These are phyloP conservation scores for Saccharomycopsis synnaedendra DNA, from an alignment of 805 yeast species.

Conservation along the genomic window DNA sequence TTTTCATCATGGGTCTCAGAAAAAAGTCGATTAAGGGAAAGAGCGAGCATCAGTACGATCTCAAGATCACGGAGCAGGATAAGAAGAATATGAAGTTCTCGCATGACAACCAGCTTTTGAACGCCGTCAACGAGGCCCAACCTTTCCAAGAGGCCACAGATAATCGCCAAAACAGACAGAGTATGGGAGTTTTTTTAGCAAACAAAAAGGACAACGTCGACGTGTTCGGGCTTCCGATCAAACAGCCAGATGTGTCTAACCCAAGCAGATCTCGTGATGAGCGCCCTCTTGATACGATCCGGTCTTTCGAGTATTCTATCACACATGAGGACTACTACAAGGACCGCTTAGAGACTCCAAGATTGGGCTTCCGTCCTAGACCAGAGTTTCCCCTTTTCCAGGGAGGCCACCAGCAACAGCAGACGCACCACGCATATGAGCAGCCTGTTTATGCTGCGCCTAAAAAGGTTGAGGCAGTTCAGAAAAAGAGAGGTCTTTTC, in stretches of 20 bases:
- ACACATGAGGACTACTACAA: conserved; percentile 77
- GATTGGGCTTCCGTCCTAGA: conserved; percentile 81
- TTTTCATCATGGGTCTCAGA: conserved; percentile 14
- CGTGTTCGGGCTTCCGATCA: conserved; percentile 75
- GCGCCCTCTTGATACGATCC: conserved; percentile 92
- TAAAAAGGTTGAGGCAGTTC: conserved; percentile 17
- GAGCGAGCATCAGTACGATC: conserved; percentile 24
- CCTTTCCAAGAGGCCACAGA: conserved; percentile 68
- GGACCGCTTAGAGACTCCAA: conserved; percentile 69
- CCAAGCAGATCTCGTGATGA: conserved; percentile 92
- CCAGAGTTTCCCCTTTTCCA: conserved; percentile 53
- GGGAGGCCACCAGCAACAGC: conserved; percentile 18
- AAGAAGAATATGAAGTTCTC: conserved; percentile 11
- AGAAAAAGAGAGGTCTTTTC: conserved; percentile 69
- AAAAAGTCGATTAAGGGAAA: conserved; percentile 9
- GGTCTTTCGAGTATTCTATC: conserved; percentile 87
- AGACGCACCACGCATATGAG: conserved; percentile 22
- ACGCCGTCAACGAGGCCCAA: conserved; percentile 91
- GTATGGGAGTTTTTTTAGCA: conserved; percentile 26
- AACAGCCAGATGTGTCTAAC: conserved; percentile 75
- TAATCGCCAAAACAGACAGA: conserved; percentile 27
- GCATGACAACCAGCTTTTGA: conserved; percentile 68
- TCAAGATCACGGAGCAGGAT: conserved; percentile 35
- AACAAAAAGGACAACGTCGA: conserved; percentile 55
- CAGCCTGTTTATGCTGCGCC: conserved; percentile 44